Evolutionary conservation across 2,329 filamentous ascomycete species (phyloP).

Genomic region (Penicillium sclerotiorum): DNA sequence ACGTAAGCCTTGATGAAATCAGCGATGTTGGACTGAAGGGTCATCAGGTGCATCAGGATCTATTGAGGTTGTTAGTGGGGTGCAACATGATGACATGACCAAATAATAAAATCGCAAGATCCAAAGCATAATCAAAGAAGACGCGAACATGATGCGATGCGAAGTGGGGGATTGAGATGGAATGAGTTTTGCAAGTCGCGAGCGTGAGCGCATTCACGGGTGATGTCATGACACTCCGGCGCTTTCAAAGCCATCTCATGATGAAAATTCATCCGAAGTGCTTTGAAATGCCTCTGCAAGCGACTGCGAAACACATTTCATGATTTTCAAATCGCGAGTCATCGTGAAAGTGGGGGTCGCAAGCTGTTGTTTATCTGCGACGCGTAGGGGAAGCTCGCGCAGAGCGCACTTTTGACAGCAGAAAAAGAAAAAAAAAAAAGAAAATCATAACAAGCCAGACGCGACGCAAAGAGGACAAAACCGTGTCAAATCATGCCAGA

Average conservation of each 20-base stretch:
- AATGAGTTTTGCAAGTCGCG: no score
- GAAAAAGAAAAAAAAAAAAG: slow-evolving; percentile 5
- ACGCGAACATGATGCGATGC: no score
- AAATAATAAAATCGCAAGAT: no score
- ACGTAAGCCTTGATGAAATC: slow-evolving; percentile 82
- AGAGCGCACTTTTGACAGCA: slow-evolving; percentile 5
- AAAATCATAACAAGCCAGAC: slow-evolving; percentile 3
- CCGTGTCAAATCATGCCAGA: slow-evolving; percentile 10
- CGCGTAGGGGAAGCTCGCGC: slow-evolving; percentile 20
- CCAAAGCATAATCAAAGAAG: no score
- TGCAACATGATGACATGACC: not conserved
- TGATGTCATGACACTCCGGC: no score
- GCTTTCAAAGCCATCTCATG: not conserved
- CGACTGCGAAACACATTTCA: not conserved
- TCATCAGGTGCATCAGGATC: slow-evolving; percentile 77
- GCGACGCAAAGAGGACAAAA: slow-evolving; percentile 6
- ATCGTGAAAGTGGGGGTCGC: not conserved
- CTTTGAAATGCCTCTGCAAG: not conserved
- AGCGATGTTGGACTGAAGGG: slow-evolving; percentile 76
- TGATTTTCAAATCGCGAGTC: not conserved
- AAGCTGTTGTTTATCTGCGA: slow-evolving; percentile 22
- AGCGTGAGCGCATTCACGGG: no score
- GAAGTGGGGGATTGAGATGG: no score
- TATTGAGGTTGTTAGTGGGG: slow-evolving; percentile 48
- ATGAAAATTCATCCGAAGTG: not conserved